Percentiles rank a stretch among this genome's conserved stretches.
Evolutionary conservation across 148 eudicot genomes (phyloP).

Genomic region (Amaranthus hypochondriacus): DNA sequence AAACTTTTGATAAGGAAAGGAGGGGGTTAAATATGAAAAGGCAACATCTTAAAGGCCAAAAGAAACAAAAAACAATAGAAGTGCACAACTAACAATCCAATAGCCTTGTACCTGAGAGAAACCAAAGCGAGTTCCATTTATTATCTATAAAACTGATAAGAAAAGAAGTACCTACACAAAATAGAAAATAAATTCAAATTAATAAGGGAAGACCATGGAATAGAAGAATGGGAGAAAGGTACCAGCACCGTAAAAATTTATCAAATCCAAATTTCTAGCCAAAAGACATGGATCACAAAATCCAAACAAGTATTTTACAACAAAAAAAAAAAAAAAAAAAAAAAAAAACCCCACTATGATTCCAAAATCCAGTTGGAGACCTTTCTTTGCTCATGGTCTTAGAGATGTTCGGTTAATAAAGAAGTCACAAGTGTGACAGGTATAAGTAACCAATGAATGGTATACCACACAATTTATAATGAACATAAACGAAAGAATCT

Average conservation of each 20-base stretch:
- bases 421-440: neutral
- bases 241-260: neutral
- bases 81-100: neutral
- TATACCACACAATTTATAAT: too few relatives aligned
- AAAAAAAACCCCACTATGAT: neutral
- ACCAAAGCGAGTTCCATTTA: constrained; percentile 17
- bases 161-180: constrained; percentile 11
- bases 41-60: neutral
- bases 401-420: neutral
- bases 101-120: constrained; percentile 15
- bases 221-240: neutral
- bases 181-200: constrained; percentile 1
- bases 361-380: neutral
- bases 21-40: too few relatives aligned
- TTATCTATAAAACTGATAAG: neutral
- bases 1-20: neutral
- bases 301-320: too few relatives aligned
- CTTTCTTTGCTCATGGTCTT: neutral
- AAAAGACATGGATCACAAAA: too few relatives aligned
- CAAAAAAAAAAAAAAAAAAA: too few relatives aligned
- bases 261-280: neutral
- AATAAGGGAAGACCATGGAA: neutral
- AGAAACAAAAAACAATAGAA: neutral
- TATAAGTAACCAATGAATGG: neutral
- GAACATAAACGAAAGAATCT: too few relatives aligned